These are phyloP conservation scores for Pulveroboletus sp. DNA, from an alignment of 768 basidiomycete genomes.

Conservation along the genomic window DNA sequence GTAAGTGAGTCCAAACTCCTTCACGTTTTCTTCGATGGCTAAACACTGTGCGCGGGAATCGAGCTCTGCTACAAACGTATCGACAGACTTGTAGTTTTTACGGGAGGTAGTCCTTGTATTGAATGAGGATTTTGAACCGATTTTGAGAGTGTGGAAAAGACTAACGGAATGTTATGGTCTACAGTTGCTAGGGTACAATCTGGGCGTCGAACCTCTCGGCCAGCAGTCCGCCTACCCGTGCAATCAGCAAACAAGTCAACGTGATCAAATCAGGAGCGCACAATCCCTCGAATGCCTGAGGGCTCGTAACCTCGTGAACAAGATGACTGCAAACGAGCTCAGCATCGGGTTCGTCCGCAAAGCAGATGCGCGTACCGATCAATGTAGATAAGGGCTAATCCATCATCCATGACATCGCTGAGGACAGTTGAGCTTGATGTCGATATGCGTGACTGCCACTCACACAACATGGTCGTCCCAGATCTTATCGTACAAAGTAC, in stretches of 20 bases:
- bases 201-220: constrained; percentile 73
- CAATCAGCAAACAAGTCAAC: constrained; percentile 10
- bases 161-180: constrained; percentile 86
- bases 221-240: constrained; percentile 59
- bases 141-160: constrained; percentile 11
- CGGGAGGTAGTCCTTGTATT: constrained; percentile 61
- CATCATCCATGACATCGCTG: constrained; percentile 73
- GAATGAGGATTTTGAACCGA: not conserved
- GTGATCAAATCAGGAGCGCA: constrained; percentile 33
- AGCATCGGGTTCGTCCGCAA: not conserved
- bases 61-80: constrained; percentile 76
- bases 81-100: constrained; percentile 69
- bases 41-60: constrained; percentile 83
- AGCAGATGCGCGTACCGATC: constrained; percentile 50
- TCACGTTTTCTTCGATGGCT: constrained; percentile 86
- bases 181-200: constrained; percentile 90
- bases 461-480: constrained; percentile 97
- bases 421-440: constrained; percentile 7
- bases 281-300: constrained; percentile 90
- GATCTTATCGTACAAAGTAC: constrained; percentile 96
- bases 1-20: constrained; percentile 88
- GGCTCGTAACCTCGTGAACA: constrained; percentile 92
- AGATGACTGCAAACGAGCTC: constrained; percentile 39
- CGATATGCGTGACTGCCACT: constrained; percentile 26
- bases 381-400: constrained; percentile 79